Evolutionary conservation across 768 basidiomycete genomes (phyloP), one percentile per base, ranked within the genome.

Genomic region (Chalciporus piperatus): DNA sequence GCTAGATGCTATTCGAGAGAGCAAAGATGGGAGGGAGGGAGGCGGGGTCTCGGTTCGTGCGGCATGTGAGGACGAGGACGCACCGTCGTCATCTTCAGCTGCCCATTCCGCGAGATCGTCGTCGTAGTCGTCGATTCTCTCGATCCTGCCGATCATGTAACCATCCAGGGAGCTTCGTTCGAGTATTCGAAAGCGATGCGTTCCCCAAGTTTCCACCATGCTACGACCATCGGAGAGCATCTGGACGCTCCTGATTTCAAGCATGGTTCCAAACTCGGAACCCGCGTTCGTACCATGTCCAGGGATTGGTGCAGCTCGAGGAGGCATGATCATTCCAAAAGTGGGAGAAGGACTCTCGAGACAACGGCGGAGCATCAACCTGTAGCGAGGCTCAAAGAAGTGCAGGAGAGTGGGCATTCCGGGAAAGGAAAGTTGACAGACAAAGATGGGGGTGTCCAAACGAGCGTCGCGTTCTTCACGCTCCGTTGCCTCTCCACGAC

Each of bases 311-410:
- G 71, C 65, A 1, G 74, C 69, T 20, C 72, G 65, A 19, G 80
- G 75, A 13, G 89, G 85, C 73, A 96, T 85, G 62, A 97, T 80
- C 91, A 98, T 98, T 33, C 96, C 96, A 69, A 98, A 97, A 20
- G 77, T 76, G n/a, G 90, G 90, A 39, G 73, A 73, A 5, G 81
- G 74, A 14, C 79, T 82, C 60, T 92, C 86, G 51, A 98, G 84
- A 66, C 89, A 93, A n/a, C 96, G 84, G 20, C 96, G 88, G 48
- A 98, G 85, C 96, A 98, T 98, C 45, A 98, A 78, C 7, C 96
- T 87, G 67, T 98, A 95, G 60, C 90, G 79, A 0, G 96, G 96
- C 67, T 98, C 96, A 65, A 92, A 98, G 63, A 98, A 85, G 69
- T 97, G 94, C 14, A 98, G 74, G 48, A 87, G 76, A 42, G 88